Evolutionary conservation across 441 rosid species (phyloP), one percentile per base, ranked within the genome.

Genomic region (Arabidopsis hybrid): DNA sequence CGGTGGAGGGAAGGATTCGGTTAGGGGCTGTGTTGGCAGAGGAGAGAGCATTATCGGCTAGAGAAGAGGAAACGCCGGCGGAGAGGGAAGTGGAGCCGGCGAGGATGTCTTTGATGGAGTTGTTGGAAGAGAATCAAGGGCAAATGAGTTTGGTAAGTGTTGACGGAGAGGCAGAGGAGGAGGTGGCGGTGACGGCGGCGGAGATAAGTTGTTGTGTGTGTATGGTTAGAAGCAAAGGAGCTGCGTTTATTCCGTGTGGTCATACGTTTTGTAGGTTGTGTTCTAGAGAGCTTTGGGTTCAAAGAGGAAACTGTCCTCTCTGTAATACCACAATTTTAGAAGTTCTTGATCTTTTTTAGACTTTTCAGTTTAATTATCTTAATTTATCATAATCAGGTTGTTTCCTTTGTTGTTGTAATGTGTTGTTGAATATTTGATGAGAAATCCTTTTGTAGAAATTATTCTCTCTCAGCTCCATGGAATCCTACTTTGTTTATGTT

Each of bases 181-280:
- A 16, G 31, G 29, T 4, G 26, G 26, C 26, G 42, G 17, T 4
- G 0, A 75, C 72, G 9, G 83, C 81, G 31, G 80, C 77, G 5
- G 95, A 90, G 76, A 73, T 76, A 42, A 82, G 84, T 13, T 91
- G 98, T 84, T 91, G 98, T 81, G 96, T 94, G 72, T 94, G 98
- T 88, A 91, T 91, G 98, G 85, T 94, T 60, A 89, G 97, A 84
- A 91, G 88, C 71, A 94, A 90, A 84, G 96, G 98, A 7, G 86
- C 97, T 49, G 97, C 98, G 16, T 91, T 90, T 82, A 91, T 94
- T 36, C 98, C 98, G 3, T 94, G 97, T 16, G 95, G 97, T 18
- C 98, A 94, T 73, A 94, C 95, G 0, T 94, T 94, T 78, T 94
- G 98, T 79, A 83, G 98, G 63, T n/a, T 89, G 69, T 94, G 98